phyloP scores from a whole-genome alignment of 140 eudicot species.

The Stevia rebaudiana region DNA sequence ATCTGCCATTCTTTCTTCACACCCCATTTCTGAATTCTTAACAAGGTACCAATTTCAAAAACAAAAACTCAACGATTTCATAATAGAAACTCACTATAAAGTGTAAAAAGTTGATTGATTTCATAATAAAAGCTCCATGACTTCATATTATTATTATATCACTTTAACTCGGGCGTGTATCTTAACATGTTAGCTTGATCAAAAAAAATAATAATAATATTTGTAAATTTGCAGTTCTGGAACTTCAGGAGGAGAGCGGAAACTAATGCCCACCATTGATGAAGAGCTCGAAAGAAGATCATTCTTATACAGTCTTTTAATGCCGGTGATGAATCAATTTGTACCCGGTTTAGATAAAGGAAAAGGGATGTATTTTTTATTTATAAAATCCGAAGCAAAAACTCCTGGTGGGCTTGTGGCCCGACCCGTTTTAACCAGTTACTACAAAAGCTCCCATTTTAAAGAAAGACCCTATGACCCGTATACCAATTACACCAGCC shows the following conservation, averaged over 20 bases:
- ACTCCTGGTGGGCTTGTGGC: constrained; percentile 31
- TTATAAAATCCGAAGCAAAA: constrained; percentile 20
- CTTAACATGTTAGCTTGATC: no score
- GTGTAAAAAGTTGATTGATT: no score
- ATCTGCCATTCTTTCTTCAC: constrained; percentile 56
- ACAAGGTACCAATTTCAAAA: constrained; percentile 32
- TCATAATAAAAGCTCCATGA: not conserved
- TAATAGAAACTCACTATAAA: no score
- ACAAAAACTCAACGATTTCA: not conserved
- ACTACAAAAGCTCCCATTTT: constrained; percentile 24
- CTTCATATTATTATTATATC: no score
- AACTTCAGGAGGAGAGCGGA: constrained; percentile 29
- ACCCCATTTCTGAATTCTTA: constrained; percentile 62
- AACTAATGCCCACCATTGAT: constrained; percentile 32
- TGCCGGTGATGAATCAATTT: constrained; percentile 28
- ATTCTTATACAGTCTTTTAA: constrained; percentile 19
- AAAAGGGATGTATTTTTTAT: constrained; percentile 25
- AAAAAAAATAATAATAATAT: no score
- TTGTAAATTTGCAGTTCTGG: constrained; percentile 16
- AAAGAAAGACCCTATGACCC: constrained; percentile 19
- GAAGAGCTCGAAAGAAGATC: constrained; percentile 22
- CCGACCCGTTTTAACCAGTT: constrained; percentile 27
- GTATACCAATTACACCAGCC: constrained; percentile 27
- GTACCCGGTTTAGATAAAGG: constrained; percentile 30
- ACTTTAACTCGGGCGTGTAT: no score